Percentiles rank a stretch among this genome's conserved stretches.
These are phyloP conservation scores for Chlorella ohadii DNA, from an alignment of 139 green algal species.

Conservation along the genomic window DNA sequence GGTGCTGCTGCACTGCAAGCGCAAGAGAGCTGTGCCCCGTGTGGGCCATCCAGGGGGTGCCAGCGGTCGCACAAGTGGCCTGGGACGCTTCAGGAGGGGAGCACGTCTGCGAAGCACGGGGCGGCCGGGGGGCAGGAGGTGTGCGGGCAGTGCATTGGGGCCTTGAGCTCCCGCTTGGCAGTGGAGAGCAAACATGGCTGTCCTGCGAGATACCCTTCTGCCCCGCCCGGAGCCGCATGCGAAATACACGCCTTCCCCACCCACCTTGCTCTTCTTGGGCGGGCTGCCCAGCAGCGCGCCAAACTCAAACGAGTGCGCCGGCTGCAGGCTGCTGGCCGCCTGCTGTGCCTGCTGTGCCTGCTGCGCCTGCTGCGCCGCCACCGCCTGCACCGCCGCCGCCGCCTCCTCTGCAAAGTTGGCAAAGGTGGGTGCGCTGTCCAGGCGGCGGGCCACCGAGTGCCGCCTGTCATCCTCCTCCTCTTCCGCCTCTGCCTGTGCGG, in stretches of 20 bases:
- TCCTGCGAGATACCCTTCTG: no score
- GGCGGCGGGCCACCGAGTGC: constrained; percentile 27
- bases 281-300: constrained; percentile 24
- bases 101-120: not conserved
- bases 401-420: not conserved
- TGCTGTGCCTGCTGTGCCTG: not conserved
- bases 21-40: not conserved
- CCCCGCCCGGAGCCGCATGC: not conserved
- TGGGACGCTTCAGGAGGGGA: not conserved
- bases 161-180: no score
- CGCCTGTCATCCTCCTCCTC: constrained; percentile 8
- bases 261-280: constrained; percentile 24
- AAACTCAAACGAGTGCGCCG: constrained; percentile 10
- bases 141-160: no score
- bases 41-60: not conserved
- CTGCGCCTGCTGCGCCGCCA: no score
- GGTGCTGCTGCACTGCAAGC: constrained; percentile 19
- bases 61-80: not conserved
- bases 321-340: not conserved
- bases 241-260: not conserved
- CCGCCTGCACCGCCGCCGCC: not conserved
- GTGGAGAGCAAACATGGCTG: no score
- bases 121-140: not conserved
- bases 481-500: not conserved
- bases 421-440: constrained; percentile 16